A percentile compares a stretch with the other conserved stretches of the same genome.
Conservation (phyloP, 2,329 filamentous ascomycete species). For the Cladosporium colombiae region DNA sequence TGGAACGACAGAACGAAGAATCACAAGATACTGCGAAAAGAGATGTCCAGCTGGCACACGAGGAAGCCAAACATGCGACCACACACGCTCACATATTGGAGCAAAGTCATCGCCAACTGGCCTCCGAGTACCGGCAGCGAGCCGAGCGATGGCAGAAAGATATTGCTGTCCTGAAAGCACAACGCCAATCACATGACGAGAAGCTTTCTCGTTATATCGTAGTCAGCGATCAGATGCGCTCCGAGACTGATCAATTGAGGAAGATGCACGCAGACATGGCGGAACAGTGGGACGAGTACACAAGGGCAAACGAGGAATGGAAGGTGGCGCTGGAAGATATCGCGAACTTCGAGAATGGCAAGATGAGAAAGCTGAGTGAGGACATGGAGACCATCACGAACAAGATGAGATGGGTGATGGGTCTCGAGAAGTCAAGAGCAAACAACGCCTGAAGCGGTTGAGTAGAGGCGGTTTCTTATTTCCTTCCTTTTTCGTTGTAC, state of each 20-base stretch:
- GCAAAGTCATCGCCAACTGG: constrained; percentile 69
- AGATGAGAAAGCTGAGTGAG: constrained; percentile 58
- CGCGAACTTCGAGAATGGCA: constrained; percentile 58
- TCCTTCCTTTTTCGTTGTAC: background rate
- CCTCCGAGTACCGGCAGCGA: constrained; percentile 62
- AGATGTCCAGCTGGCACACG: constrained; percentile 61
- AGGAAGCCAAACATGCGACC: constrained; percentile 54
- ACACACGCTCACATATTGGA: constrained; percentile 67
- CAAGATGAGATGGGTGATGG: constrained; percentile 71
- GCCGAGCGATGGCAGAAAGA: constrained; percentile 45
- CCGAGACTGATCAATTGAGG: constrained; percentile 62
- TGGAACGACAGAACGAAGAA: constrained; percentile 67
- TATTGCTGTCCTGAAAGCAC: constrained; percentile 56
- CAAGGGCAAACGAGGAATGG: constrained; percentile 62
- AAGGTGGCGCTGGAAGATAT: constrained; percentile 61
- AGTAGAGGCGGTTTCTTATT: constrained; percentile 5
- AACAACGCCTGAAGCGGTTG: constrained; percentile 19
- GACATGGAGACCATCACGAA: constrained; percentile 63
- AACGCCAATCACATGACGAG: constrained; percentile 61
- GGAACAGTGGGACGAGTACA: constrained; percentile 64
- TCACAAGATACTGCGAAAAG: constrained; percentile 59
- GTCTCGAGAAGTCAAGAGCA: constrained; percentile 15
- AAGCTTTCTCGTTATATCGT: constrained; percentile 66
- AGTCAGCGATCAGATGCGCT: constrained; percentile 71
- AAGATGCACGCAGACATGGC: constrained; percentile 64